Evolutionary conservation across 1,139 yeast species (phyloP).

Genomic region (Pichia sorboxylosa): DNA sequence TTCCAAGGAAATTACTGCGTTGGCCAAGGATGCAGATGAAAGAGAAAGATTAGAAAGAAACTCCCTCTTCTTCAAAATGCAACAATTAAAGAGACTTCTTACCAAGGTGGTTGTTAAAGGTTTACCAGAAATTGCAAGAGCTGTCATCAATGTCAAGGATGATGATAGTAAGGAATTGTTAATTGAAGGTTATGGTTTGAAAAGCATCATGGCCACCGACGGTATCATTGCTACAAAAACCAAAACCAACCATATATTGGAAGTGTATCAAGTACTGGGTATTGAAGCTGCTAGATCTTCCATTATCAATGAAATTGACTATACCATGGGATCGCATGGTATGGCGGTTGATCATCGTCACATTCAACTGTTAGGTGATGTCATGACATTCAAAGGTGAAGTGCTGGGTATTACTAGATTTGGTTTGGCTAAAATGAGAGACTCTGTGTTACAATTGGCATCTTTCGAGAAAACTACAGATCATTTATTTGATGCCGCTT

Average conservation of each 20-base stretch:
- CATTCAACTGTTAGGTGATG: constrained; percentile 92
- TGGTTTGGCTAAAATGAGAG: constrained; percentile 97
- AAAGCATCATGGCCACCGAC: constrained; percentile 94
- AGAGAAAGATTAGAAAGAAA: constrained; percentile 22
- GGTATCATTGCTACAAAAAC: constrained; percentile 90
- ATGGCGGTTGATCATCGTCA: constrained; percentile 99
- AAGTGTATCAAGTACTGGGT: constrained; percentile 82
- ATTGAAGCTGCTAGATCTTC: constrained; percentile 95
- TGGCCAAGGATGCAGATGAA: constrained; percentile 29
- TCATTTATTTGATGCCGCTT: constrained; percentile 95
- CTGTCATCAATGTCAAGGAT: constrained; percentile 87
- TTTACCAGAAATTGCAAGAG: constrained; percentile 79
- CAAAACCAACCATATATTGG: constrained; percentile 82
- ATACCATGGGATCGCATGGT: constrained; percentile 98
- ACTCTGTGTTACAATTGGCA: constrained; percentile 91
- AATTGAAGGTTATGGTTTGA: constrained; percentile 95
- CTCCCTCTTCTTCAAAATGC: constrained; percentile 74
- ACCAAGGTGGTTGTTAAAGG: constrained; percentile 92
- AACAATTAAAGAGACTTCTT: constrained; percentile 71
- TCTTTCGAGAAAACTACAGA: constrained; percentile 98
- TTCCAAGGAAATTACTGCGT: constrained; percentile 31
- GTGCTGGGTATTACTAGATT: constrained; percentile 96
- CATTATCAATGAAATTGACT: constrained; percentile 88
- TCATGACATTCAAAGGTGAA: constrained; percentile 98
- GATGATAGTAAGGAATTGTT: constrained; percentile 80